Percentiles rank a stretch among this genome's conserved stretches.
phyloP scores from a whole-genome alignment of 805 yeast genomes.

The Pichia occidentalis region DNA sequence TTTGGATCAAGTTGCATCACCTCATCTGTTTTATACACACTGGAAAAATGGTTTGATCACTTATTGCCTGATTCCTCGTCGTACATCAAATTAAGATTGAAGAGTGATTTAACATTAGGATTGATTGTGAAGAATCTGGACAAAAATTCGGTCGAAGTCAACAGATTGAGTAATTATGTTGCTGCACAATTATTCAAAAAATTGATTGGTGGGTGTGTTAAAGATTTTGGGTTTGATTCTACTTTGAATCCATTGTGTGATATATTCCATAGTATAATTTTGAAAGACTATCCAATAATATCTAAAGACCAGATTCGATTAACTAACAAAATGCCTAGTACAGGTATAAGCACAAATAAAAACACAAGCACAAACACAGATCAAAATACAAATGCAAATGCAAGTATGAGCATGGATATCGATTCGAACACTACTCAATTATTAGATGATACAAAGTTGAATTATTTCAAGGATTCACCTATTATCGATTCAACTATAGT shows the following conservation, averaged over 20 bases:
- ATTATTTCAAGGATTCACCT: conserved; percentile 7
- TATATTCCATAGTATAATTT: conserved; percentile 52
- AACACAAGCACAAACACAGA: conserved; percentile 15
- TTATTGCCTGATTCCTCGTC: conserved; percentile 50
- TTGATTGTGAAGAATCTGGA: conserved; percentile 44
- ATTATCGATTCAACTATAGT: conserved; percentile 18
- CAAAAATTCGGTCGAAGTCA: conserved; percentile 28
- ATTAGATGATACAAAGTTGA: too few relatives aligned
- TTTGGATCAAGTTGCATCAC: conserved; percentile 53
- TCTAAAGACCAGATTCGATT: conserved; percentile 30
- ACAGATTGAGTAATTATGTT: conserved; percentile 40
- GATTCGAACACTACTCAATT: too few relatives aligned
- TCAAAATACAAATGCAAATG: background rate
- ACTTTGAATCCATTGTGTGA: conserved; percentile 63
- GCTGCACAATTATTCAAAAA: conserved; percentile 52
- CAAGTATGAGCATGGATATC: too few relatives aligned
- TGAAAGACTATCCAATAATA: conserved; percentile 60
- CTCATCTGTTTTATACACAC: conserved; percentile 51
- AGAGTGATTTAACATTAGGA: conserved; percentile 34
- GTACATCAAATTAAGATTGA: conserved; percentile 35
- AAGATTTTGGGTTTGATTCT: conserved; percentile 75
- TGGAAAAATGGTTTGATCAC: conserved; percentile 56
- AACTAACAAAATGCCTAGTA: too few relatives aligned
- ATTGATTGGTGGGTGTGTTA: conserved; percentile 61
- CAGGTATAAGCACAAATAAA: conserved; percentile 7